These are phyloP conservation scores for Nitzschia inconspicua DNA, from an alignment of 108 stramenopile species.

Conservation along the genomic window DNA sequence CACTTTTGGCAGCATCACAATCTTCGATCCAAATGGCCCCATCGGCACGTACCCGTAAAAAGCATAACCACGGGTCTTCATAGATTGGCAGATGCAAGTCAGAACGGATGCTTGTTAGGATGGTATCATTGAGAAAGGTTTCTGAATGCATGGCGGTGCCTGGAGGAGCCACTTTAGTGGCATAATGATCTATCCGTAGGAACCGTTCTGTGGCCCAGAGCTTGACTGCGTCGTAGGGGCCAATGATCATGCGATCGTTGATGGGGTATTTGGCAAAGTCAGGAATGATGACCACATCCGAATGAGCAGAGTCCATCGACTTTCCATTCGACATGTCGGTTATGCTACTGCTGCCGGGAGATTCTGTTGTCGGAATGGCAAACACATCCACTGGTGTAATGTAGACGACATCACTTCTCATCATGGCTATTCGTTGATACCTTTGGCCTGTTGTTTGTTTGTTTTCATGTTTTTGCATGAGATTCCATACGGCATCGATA, in stretches of 20 bases:
- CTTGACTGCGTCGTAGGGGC: slow-evolving; percentile 34
- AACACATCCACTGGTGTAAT: slow-evolving; percentile 28
- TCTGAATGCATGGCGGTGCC: slow-evolving; percentile 38
- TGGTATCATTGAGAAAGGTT: slow-evolving; percentile 14
- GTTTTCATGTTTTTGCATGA: slow-evolving; percentile 14
- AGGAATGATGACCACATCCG: no score
- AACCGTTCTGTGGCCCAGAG: slow-evolving; percentile 56
- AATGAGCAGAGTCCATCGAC: no score
- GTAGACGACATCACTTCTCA: slow-evolving; percentile 39
- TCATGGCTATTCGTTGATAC: slow-evolving; percentile 33
- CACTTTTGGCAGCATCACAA: background rate
- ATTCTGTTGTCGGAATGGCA: no score
- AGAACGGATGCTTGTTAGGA: slow-evolving; percentile 4
- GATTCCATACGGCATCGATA: slow-evolving; percentile 10
- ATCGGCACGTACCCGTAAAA: background rate
- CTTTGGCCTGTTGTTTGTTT: no score
- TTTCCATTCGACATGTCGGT: no score
- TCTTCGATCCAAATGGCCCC: background rate
- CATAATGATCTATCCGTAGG: slow-evolving; percentile 20
- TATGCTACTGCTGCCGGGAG: no score
- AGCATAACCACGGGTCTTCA: background rate
- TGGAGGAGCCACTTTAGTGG: background rate
- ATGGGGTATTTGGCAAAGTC: slow-evolving; percentile 28
- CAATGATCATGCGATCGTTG: slow-evolving; percentile 50
- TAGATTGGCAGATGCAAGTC: background rate